phyloP scores from a whole-genome alignment of 805 yeast genomes.

The Yamadazyma sp. region DNA sequence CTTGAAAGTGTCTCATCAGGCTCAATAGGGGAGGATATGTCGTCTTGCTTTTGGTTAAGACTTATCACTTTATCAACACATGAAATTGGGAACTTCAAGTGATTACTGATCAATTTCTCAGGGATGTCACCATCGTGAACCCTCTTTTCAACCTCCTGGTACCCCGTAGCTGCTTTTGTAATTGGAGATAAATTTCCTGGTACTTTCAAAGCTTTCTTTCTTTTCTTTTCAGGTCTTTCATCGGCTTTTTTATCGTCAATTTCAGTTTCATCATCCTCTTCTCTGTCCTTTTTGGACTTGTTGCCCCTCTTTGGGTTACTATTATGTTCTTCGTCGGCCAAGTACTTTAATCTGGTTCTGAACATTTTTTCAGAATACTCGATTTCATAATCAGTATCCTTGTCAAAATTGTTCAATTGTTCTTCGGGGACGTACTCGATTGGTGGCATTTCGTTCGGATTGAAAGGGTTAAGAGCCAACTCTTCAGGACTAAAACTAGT shows the following conservation, averaged over 20 bases:
- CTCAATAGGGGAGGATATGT: background rate
- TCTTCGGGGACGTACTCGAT: constrained; percentile 29
- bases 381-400: constrained; percentile 49
- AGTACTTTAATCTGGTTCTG: constrained; percentile 38
- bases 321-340: constrained; percentile 40
- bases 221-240: constrained; percentile 7
- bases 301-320: constrained; percentile 33
- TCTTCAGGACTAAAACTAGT: constrained; percentile 59
- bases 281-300: constrained; percentile 27
- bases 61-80: constrained; percentile 18
- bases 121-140: constrained; percentile 5
- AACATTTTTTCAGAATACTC: constrained; percentile 51
- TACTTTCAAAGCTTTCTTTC: constrained; percentile 1
- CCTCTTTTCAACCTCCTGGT: constrained; percentile 5
- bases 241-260: constrained; percentile 10
- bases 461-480: constrained; percentile 58
- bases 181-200: background rate
- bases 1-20: constrained; percentile 17
- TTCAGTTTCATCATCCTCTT: constrained; percentile 16
- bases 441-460: constrained; percentile 40
- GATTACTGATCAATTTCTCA: constrained; percentile 2
- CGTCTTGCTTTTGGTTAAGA: constrained; percentile 1
- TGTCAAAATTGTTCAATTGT: constrained; percentile 34
- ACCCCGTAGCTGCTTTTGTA: constrained; percentile 2
- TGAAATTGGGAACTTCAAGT: constrained; percentile 25